Conservation (phyloP, 805 yeast species). For the Debaryomyces tyrocola region DNA sequence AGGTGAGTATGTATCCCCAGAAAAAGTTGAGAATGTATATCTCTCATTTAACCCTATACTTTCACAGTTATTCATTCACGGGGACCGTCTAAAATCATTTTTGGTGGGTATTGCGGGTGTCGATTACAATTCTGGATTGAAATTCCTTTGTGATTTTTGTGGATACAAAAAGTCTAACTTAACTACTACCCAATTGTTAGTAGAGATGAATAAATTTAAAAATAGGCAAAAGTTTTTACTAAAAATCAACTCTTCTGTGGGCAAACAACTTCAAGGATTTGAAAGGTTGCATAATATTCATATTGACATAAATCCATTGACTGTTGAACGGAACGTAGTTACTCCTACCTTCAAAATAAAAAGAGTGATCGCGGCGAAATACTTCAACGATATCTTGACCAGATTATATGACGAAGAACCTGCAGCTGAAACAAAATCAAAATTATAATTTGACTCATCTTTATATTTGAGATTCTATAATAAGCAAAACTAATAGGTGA, state of each 20-base stretch:
- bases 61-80: constrained; percentile 60
- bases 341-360: constrained; percentile 63
- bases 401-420: constrained; percentile 14
- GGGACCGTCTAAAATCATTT: constrained; percentile 56
- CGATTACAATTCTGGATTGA: constrained; percentile 38
- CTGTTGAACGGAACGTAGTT: constrained; percentile 54
- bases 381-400: constrained; percentile 11
- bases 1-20: constrained; percentile 69
- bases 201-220: constrained; percentile 14
- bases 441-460: background rate
- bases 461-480: too few relatives aligned
- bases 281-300: constrained; percentile 31
- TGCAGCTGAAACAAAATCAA: background rate
- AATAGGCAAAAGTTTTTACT: constrained; percentile 21
- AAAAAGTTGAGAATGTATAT: constrained; percentile 67
- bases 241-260: constrained; percentile 18
- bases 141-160: constrained; percentile 18
- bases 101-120: constrained; percentile 65
- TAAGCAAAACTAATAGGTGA: too few relatives aligned
- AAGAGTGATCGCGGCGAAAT: constrained; percentile 29
- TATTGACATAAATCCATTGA: constrained; percentile 33
- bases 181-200: constrained; percentile 9
- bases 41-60: constrained; percentile 49
- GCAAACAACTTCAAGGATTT: constrained; percentile 21
- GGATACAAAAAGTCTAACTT: constrained; percentile 10